phyloP scores from a whole-genome alignment of 495 filamentous ascomycete species.

The Neurospora sp. region DNA sequence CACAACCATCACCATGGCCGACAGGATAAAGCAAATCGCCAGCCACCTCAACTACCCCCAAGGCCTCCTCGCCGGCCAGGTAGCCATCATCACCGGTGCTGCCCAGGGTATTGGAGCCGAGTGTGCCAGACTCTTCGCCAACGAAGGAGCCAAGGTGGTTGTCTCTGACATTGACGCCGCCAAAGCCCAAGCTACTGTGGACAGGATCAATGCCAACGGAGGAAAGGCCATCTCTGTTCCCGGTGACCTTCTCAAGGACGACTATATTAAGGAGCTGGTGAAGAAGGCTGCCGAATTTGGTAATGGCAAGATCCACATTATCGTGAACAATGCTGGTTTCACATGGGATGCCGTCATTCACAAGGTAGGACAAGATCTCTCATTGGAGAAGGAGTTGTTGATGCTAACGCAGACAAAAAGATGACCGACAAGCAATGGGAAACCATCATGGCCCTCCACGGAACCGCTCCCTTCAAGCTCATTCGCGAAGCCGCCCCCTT shows the following conservation, averaged over 20 bases:
- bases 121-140: conserved; percentile 68
- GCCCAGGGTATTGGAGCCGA: conserved; percentile 90
- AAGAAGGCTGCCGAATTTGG: conserved; percentile 70
- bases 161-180: conserved; percentile 69
- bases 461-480: conserved; percentile 73
- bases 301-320: conserved; percentile 74
- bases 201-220: conserved; percentile 52
- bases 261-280: conserved; percentile 58
- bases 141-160: conserved; percentile 76
- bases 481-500: conserved; percentile 69
- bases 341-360: conserved; percentile 90
- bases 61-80: conserved; percentile 65
- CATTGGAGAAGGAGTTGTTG: background rate
- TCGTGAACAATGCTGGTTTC: conserved; percentile 80
- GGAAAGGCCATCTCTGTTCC: conserved; percentile 58
- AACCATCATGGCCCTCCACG: conserved; percentile 71
- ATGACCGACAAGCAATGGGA: conserved; percentile 90
- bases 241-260: conserved; percentile 61
- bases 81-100: conserved; percentile 79
- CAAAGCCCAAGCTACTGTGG: conserved; percentile 53
- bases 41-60: conserved; percentile 70
- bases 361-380: conserved; percentile 42
- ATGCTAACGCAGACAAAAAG: conserved; percentile 23
- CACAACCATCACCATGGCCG: conserved; percentile 28
- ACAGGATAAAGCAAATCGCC: conserved; percentile 57